Percentiles rank a stretch among this genome's conserved stretches.
Conservation (phyloP, 805 yeast genomes). For the Cyberlindnera xishuangbannaensis region DNA sequence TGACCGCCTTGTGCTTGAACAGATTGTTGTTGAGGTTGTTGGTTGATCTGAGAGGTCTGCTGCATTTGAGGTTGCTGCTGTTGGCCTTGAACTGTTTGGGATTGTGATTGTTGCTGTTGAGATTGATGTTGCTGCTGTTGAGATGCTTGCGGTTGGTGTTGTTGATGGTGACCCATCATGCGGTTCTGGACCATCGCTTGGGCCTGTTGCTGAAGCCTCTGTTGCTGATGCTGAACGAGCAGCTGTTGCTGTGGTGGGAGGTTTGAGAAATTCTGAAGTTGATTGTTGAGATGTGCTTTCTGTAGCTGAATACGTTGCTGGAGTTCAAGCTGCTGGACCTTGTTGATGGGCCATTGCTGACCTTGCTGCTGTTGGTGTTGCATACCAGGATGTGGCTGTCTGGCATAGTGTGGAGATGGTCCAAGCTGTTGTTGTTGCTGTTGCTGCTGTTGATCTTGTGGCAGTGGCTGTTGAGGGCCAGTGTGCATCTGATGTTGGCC, state of each 20-base stretch:
- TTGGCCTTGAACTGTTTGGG: conserved; percentile 22
- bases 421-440: conserved; percentile 8
- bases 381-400: conserved; percentile 1
- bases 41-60: conserved; percentile 6
- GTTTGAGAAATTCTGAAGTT: conserved; percentile 13
- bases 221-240: conserved; percentile 14
- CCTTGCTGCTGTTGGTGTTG: conserved; percentile 1
- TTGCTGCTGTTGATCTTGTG: conserved; percentile 4
- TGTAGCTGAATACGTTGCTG: conserved; percentile 23
- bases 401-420: background rate
- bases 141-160: conserved; percentile 14
- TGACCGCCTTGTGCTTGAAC: conserved; percentile 1
- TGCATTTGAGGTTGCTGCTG: conserved; percentile 9
- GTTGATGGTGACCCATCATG: conserved; percentile 13
- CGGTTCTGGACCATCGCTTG: conserved; percentile 10
- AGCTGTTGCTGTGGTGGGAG: conserved; percentile 18
- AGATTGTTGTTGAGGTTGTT: conserved; percentile 4
- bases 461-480: background rate
- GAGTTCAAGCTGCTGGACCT: conserved; percentile 20
- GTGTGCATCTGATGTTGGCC: conserved; percentile 11
- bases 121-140: conserved; percentile 6
- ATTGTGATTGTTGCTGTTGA: background rate
- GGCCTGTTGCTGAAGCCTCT: conserved; percentile 10
- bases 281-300: conserved; percentile 19
- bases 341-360: conserved; percentile 17